phyloP scores from a whole-genome alignment of 345 rosid species.

The Bruguiera parviflora region DNA sequence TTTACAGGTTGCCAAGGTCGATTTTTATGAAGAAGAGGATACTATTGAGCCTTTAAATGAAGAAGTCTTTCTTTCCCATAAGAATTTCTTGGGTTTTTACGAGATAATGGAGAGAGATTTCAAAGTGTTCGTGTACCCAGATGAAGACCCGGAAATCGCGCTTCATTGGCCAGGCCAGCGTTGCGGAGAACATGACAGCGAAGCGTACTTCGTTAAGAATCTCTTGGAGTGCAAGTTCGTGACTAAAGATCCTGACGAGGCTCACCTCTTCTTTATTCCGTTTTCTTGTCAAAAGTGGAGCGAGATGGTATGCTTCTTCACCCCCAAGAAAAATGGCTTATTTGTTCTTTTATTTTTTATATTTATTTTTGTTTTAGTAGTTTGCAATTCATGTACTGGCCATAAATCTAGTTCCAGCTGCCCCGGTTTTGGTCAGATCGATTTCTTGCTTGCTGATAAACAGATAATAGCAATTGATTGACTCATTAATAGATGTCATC shows the following conservation, averaged over 20 bases:
- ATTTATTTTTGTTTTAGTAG: neutral
- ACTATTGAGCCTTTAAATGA: too few relatives aligned
- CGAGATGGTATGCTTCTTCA: too few relatives aligned
- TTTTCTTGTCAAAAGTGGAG: constrained; percentile 6
- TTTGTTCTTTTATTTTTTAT: neutral
- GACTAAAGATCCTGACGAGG: constrained; percentile 6
- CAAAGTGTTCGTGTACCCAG: constrained; percentile 22
- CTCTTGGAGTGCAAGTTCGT: constrained; percentile 12
- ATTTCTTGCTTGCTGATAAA: too few relatives aligned
- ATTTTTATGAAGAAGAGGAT: too few relatives aligned
- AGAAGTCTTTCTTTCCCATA: constrained; percentile 8
- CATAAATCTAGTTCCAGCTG: too few relatives aligned
- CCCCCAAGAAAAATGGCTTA: neutral
- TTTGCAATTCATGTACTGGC: too few relatives aligned
- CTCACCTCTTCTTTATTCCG: constrained; percentile 26
- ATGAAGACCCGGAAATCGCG: neutral
- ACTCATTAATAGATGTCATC: too few relatives aligned
- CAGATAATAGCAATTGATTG: too few relatives aligned
- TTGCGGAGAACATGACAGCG: constrained; percentile 16
- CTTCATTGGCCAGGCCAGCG: neutral
- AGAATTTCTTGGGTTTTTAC: constrained; percentile 13
- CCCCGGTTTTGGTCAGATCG: too few relatives aligned
- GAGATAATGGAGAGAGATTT: constrained; percentile 60
- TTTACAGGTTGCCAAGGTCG: too few relatives aligned
- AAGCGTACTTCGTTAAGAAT: constrained; percentile 24